Percentiles rank a stretch among this genome's conserved stretches.
phyloP scores from a whole-genome alignment of 768 basidiomycete species.

The Cystofilobasidium bisporidii region DNA sequence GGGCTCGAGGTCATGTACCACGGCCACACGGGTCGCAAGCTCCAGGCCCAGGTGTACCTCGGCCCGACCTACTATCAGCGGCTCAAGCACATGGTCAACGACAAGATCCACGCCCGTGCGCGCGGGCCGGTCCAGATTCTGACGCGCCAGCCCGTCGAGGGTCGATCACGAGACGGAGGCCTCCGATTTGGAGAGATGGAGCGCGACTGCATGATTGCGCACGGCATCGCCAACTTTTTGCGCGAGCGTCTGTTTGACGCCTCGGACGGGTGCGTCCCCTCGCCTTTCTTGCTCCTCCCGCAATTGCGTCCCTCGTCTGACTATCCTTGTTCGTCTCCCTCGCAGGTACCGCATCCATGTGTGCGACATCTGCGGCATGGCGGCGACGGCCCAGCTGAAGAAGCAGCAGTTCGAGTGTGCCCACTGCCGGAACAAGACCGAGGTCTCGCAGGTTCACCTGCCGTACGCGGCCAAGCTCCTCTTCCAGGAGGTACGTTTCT shows the following conservation, averaged over 20 bases:
- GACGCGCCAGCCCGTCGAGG: constrained; percentile 95
- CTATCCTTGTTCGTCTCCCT: not conserved
- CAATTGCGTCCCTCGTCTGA: not conserved
- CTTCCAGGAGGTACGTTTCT: constrained; percentile 67
- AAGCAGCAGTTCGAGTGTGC: constrained; percentile 94
- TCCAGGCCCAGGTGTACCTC: constrained; percentile 95
- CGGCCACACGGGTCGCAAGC: constrained; percentile 93
- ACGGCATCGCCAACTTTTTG: constrained; percentile 94
- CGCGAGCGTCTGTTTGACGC: constrained; percentile 70
- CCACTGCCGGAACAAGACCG: constrained; percentile 29
- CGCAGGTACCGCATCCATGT: constrained; percentile 72
- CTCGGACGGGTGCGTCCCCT: constrained; percentile 31
- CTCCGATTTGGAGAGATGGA: constrained; percentile 99
- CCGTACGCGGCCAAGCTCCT: constrained; percentile 95
- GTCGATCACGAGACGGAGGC: constrained; percentile 96
- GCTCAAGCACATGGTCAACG: constrained; percentile 86
- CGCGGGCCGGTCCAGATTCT: constrained; percentile 95
- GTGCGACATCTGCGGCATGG: constrained; percentile 93
- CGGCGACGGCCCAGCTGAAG: constrained; percentile 98
- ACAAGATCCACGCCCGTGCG: constrained; percentile 97
- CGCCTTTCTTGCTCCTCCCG: constrained; percentile 35
- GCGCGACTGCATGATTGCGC: constrained; percentile 99
- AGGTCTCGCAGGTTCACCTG: constrained; percentile 47
- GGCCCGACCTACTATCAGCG: constrained; percentile 85
- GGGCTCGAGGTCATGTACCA: constrained; percentile 98